Conservation (phyloP, 192 early-diverging fungal genomes). For the Backusella parvicylindrica region DNA sequence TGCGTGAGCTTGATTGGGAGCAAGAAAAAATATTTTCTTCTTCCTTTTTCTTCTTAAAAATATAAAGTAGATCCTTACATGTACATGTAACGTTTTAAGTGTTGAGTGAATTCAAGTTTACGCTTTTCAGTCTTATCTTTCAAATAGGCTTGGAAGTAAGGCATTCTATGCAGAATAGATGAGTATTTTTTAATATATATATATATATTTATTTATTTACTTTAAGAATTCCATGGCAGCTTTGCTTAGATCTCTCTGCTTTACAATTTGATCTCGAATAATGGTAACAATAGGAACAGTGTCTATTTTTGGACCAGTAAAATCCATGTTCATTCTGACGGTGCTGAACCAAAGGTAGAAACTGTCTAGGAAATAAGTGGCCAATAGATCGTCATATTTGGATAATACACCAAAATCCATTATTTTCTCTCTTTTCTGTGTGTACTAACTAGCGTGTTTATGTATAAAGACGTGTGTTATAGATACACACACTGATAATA, state of each 20-base stretch:
- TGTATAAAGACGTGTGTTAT: no score
- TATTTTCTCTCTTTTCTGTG: not conserved
- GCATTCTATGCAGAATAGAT: not conserved
- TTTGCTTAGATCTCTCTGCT: slow-evolving; percentile 27
- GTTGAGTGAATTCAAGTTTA: slow-evolving; percentile 41
- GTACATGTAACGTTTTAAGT: slow-evolving; percentile 38
- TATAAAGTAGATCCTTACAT: slow-evolving; percentile 26
- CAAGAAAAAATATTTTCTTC: not conserved
- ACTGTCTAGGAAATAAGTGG: slow-evolving; percentile 45
- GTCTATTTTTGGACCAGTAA: slow-evolving; percentile 21
- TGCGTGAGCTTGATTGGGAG: not conserved
- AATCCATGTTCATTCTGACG: slow-evolving; percentile 45
- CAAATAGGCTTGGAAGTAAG: slow-evolving; percentile 30
- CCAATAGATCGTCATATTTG: slow-evolving; percentile 47
- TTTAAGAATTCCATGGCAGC: not conserved
- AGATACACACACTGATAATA: no score
- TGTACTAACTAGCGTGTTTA: not conserved
- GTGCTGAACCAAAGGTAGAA: slow-evolving; percentile 49
- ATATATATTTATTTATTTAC: not conserved
- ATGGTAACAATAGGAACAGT: slow-evolving; percentile 31
- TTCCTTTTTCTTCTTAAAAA: not conserved
- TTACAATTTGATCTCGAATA: slow-evolving; percentile 38
- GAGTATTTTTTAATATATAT: not conserved
- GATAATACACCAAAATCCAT: slow-evolving; percentile 51
- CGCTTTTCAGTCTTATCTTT: slow-evolving; percentile 27